phyloP scores from a whole-genome alignment of 2,329 filamentous ascomycete genomes.

The Thielaviopsis euricoi region DNA sequence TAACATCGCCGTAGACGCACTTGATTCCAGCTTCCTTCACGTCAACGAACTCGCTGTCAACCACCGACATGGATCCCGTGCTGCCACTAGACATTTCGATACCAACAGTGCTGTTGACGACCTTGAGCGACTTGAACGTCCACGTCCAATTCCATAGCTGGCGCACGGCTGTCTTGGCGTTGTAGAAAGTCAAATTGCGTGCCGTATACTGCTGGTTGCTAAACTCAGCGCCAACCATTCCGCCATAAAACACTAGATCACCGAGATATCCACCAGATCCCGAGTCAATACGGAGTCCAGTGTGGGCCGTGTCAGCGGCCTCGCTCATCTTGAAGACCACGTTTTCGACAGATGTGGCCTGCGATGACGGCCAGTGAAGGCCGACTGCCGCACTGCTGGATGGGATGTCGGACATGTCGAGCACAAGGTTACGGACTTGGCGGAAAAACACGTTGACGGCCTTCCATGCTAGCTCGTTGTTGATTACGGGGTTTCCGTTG shows the following conservation, averaged over 20 bases:
- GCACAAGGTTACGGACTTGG: constrained; percentile 38
- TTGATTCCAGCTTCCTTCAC: constrained; percentile 7
- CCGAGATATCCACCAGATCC: constrained; percentile 50
- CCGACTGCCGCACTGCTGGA: constrained; percentile 29
- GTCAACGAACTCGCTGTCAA: constrained; percentile 51
- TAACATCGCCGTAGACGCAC: constrained; percentile 30
- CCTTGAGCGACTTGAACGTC: constrained; percentile 50
- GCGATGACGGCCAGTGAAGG: constrained; percentile 53
- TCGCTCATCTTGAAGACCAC: constrained; percentile 36
- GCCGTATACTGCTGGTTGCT: constrained; percentile 61
- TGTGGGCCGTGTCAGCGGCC: constrained; percentile 29
- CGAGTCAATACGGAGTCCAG: constrained; percentile 46
- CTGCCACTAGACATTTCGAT: constrained; percentile 48
- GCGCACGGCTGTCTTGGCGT: constrained; percentile 47
- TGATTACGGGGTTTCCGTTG: constrained; percentile 30
- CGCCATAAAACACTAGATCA: constrained; percentile 56
- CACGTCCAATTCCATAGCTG: constrained; percentile 67
- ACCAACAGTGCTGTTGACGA: constrained; percentile 48
- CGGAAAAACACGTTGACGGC: constrained; percentile 45
- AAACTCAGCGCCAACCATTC: constrained; percentile 37
- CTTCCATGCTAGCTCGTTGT: constrained; percentile 27
- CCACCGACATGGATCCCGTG: constrained; percentile 58
- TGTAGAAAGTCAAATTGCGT: constrained; percentile 49
- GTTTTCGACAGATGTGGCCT: constrained; percentile 44
- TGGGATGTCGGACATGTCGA: constrained; percentile 36